These are phyloP conservation scores for Rhizophagus clarus DNA, from an alignment of 192 early-diverging fungal genomes.

Conservation along the genomic window DNA sequence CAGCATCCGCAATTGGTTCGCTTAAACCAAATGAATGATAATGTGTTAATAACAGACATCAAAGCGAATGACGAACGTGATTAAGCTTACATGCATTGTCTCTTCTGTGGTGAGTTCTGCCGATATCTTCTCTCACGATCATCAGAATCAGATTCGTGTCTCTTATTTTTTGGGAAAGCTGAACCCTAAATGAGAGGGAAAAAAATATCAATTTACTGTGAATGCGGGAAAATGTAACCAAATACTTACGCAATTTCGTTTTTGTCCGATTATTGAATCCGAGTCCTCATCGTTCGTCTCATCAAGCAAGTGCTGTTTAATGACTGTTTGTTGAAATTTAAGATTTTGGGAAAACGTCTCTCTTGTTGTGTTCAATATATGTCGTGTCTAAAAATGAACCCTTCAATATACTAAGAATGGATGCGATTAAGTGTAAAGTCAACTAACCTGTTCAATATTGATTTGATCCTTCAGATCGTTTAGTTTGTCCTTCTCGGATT, in stretches of 20 bases:
- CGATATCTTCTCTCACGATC: conserved; percentile 11
- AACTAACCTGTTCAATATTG: conserved; percentile 1
- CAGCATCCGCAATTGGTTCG: conserved; percentile 7
- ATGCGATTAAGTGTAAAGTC: conserved; percentile 1
- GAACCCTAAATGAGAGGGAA: no score
- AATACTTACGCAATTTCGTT: no score
- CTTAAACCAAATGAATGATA: conserved; percentile 21
- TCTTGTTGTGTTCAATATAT: conserved; percentile 1
- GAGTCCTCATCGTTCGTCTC: no score
- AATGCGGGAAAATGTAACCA: no score
- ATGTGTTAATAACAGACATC: conserved; percentile 13
- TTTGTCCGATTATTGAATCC: no score
- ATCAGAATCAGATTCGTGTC: conserved; percentile 4
- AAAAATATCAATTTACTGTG: no score
- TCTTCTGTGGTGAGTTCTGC: conserved; percentile 13
- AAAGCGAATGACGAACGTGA: conserved; percentile 12
- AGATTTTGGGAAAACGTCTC: not conserved
- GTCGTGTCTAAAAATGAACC: conserved; percentile 6
- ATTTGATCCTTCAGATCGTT: conserved; percentile 11
- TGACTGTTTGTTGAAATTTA: no score
- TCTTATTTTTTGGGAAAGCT: no score
- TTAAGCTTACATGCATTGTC: conserved; percentile 20
- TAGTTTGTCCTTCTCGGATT: not conserved
- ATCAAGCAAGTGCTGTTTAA: no score
- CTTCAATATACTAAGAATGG: not conserved